These are phyloP conservation scores for Diaporthe destruens DNA, from an alignment of 2,329 filamentous ascomycete genomes.

Conservation along the genomic window DNA sequence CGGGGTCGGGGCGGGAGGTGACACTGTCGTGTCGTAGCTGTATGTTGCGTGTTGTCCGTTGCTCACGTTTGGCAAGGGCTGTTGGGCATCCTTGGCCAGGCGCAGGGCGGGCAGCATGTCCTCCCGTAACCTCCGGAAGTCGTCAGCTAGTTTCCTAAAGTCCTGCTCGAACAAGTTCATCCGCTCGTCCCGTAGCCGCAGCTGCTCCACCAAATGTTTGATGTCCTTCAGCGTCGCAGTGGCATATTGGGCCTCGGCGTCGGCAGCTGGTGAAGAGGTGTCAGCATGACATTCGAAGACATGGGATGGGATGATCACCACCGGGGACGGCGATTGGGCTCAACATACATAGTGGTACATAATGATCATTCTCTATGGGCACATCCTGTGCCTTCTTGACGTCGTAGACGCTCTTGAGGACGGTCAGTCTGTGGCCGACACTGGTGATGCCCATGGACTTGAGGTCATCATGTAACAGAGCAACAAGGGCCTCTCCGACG, in stretches of 20 bases:
- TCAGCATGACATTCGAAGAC: conserved; percentile 41
- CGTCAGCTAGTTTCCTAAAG: conserved; percentile 84
- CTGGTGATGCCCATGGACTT: conserved; percentile 95
- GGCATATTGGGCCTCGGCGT: conserved; percentile 86
- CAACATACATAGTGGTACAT: conserved; percentile 87
- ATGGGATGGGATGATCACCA: neutral
- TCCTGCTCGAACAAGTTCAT: conserved; percentile 88
- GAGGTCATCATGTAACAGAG: conserved; percentile 90
- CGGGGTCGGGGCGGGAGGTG: conserved; percentile 69
- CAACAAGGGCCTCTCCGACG: conserved; percentile 89
- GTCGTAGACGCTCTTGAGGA: conserved; percentile 96
- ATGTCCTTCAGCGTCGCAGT: conserved; percentile 94
- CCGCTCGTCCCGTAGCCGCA: conserved; percentile 90
- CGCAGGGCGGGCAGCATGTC: conserved; percentile 92
- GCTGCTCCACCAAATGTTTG: conserved; percentile 87
- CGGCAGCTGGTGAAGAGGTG: conserved; percentile 74
- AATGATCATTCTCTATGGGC: conserved; percentile 91
- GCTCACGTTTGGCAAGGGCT: conserved; percentile 78
- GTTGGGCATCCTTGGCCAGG: conserved; percentile 90
- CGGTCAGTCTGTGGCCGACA: conserved; percentile 93
- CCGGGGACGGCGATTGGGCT: conserved; percentile 24
- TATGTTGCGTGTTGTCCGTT: conserved; percentile 57
- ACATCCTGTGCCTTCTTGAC: conserved; percentile 95
- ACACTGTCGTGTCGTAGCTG: conserved; percentile 66
- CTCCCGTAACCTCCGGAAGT: conserved; percentile 89